Base-by-base conservation (phyloP, 2,329 filamentous ascomycete genomes). In the Arthroderma sp. region DNA sequence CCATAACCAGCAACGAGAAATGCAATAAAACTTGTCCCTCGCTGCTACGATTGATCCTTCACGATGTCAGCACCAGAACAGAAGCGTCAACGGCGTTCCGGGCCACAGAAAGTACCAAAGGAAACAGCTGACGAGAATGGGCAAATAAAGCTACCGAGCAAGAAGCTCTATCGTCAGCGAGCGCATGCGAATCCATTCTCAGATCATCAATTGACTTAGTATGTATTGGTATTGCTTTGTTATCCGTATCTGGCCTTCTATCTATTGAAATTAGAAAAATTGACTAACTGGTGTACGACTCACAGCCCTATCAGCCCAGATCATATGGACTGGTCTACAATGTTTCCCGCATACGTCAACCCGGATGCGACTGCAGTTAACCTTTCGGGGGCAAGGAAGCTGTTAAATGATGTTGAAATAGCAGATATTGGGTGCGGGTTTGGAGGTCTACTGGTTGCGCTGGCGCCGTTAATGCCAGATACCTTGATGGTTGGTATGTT, bases 141-240 rank as follows among this genome's bases (percentile, higher is more conserved):
- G 17, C 47, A 51, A 56, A 35, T 63, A 61, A 65, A 68, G 53
- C 74, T 96, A 66, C 93, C 93, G 8, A 86, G 88, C 73, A 98
- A 98, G 79, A 91, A 87, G 76, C 95, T 93, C 75, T 98, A 95
- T 72, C 83, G 93, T 57, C 93, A 98, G 73, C 82, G 93, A 71
- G 93, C 93, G 38, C 93, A 98, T 75, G 93, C 93, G 61, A 98
- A 98, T 75, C 91, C 91, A 5, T 98, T 98, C 74, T 96, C 91
- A 2, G 93, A 98, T 67, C 93, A 98, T 76, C 77, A 82, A 58
- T 77, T 98, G 69, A 79, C 80, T 66, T 98, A 98, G 93, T 95
- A 81, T 66, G 82, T 76, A 17, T 49, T 28, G 11, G 7, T 17
- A 9, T 41, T 21, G 21, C 8, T 55, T 59, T 39, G 4, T 43